Percentiles rank a stretch among this genome's conserved stretches.
phyloP scores from a whole-genome alignment of 768 basidiomycete genomes.

The Serendipita sp. region DNA sequence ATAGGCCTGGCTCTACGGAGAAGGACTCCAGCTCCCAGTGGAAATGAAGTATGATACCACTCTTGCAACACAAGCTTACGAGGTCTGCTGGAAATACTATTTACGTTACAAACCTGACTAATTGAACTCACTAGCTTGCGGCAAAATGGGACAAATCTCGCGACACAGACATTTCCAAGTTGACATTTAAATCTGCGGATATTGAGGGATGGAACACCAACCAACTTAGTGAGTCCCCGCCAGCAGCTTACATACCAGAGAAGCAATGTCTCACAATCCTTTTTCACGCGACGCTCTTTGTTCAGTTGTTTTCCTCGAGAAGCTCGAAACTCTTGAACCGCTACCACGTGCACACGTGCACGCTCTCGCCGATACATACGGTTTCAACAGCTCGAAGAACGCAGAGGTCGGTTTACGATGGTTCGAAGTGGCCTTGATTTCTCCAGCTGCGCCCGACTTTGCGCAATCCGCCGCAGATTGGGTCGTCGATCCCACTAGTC shows the following conservation, averaged over 20 bases:
- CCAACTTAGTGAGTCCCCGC: slow-evolving; percentile 44
- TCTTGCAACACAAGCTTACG: slow-evolving; percentile 52
- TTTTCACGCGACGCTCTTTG: slow-evolving; percentile 1
- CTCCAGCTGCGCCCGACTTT: slow-evolving; percentile 35
- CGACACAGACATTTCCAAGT: slow-evolving; percentile 25
- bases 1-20: slow-evolving; percentile 70
- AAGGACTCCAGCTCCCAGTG: slow-evolving; percentile 56
- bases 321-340: slow-evolving; percentile 42
- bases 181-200: slow-evolving; percentile 45
- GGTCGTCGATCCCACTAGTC: slow-evolving; percentile 41
- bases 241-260: neutral
- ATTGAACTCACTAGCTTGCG: slow-evolving; percentile 31
- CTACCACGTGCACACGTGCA: slow-evolving; percentile 44
- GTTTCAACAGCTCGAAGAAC: slow-evolving; percentile 41
- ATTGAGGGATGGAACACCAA: slow-evolving; percentile 49
- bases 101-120: neutral
- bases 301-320: slow-evolving; percentile 70
- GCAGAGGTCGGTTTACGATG: slow-evolving; percentile 66
- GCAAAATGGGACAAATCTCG: slow-evolving; percentile 57
- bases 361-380: slow-evolving; percentile 40
- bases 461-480: slow-evolving; percentile 42
- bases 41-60: slow-evolving; percentile 59
- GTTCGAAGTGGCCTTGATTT: slow-evolving; percentile 51
- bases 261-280: neutral
- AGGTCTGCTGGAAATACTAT: slow-evolving; percentile 2